Conservation (phyloP, 208 protist genomes). For the Trypanosoma avium region DNA sequence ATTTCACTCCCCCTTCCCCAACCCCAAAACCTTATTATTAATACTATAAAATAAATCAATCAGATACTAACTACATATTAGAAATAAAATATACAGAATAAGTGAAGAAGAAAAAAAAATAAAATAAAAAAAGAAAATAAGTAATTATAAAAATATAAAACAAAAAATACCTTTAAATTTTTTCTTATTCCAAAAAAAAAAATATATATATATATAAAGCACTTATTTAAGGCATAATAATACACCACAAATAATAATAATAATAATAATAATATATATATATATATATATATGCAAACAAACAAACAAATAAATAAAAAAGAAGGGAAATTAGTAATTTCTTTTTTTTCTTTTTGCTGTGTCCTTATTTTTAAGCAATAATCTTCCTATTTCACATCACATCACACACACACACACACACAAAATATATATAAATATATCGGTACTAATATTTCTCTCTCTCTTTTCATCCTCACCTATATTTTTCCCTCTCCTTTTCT, state of each 20-base stretch:
- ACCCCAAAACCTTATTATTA: no score
- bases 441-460: neutral
- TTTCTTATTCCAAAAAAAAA: no score
- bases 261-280: neutral
- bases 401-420: constrained; percentile 3
- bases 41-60: no score
- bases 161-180: no score
- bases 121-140: no score
- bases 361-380: no score
- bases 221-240: neutral
- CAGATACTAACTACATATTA: no score
- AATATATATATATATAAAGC: neutral
- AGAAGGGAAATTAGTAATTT: neutral
- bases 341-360: neutral
- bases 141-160: no score
- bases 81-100: no score
- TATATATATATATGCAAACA: neutral
- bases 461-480: constrained; percentile 11
- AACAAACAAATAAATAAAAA: neutral
- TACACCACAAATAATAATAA: neutral
- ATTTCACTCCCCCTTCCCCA: no score
- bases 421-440: constrained; percentile 5
- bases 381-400: no score
- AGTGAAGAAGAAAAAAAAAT: no score
- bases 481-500: constrained; percentile 13